Conservation (phyloP, 2,329 filamentous ascomycete species). For the Fusarium sp. region DNA sequence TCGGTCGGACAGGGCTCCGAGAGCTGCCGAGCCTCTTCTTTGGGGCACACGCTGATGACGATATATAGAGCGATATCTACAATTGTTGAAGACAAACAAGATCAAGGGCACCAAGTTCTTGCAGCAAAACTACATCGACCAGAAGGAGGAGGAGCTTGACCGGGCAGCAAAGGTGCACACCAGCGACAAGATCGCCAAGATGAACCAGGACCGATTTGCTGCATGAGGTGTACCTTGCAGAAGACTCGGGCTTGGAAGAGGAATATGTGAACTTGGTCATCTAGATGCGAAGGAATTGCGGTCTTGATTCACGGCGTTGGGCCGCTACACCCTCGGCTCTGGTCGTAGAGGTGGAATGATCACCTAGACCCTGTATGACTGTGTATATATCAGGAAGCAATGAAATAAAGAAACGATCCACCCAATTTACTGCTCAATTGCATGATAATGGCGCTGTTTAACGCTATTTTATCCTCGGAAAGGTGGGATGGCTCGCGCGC, state of each 20-base stretch:
- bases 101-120: constrained; percentile 85
- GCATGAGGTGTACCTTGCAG: constrained; percentile 42
- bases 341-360: constrained; percentile 35
- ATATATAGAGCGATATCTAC: constrained; percentile 80
- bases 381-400: constrained; percentile 54
- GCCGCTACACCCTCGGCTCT: constrained; percentile 37
- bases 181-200: constrained; percentile 57
- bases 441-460: constrained; percentile 1
- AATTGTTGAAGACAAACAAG: constrained; percentile 82
- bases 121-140: constrained; percentile 81
- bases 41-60: constrained; percentile 31
- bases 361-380: constrained; percentile 51
- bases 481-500: constrained; percentile 9
- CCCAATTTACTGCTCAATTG: constrained; percentile 6
- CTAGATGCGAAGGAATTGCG: constrained; percentile 41
- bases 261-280: constrained; percentile 30
- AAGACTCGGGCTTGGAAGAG: constrained; percentile 13
- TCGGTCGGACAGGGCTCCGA: constrained; percentile 34
- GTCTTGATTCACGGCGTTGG: constrained; percentile 39
- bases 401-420: constrained; percentile 44
- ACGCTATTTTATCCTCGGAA: constrained; percentile 3
- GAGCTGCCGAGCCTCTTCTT: constrained; percentile 2
- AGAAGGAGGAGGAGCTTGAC: constrained; percentile 63
- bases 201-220: constrained; percentile 55
- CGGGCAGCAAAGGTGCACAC: constrained; percentile 58